Evolutionary conservation across 2,329 filamentous ascomycete genomes (phyloP).

Genomic region (Aspergillus ustus): DNA sequence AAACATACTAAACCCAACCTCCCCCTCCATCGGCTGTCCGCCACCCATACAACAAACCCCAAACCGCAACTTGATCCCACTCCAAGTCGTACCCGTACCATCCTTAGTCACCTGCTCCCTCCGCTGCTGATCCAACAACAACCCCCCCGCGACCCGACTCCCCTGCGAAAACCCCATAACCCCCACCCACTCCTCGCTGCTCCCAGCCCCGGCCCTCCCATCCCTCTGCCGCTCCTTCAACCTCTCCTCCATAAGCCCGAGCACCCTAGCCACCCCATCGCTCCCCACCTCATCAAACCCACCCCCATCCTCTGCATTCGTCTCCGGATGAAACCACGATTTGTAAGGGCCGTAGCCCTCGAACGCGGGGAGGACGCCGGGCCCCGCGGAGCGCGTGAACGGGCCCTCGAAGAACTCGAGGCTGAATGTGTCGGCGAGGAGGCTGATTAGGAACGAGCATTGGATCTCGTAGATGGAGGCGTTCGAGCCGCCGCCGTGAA

Average conservation of each 20-base stretch:
- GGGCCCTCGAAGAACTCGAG: conserved; percentile 30
- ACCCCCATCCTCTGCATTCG: conserved; percentile 23
- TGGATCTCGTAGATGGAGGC: conserved; percentile 25
- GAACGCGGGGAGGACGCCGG: conserved; percentile 29
- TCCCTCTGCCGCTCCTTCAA: not conserved
- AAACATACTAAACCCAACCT: conserved; percentile 22
- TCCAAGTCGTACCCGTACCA: no score
- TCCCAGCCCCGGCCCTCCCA: no score
- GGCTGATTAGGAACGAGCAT: conserved; percentile 22
- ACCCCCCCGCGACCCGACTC: conserved; percentile 22
- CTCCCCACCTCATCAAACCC: conserved; percentile 23
- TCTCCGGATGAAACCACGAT: conserved; percentile 26
- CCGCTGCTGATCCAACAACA: conserved; percentile 29
- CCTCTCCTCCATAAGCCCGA: conserved; percentile 23
- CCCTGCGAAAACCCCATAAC: conserved; percentile 32
- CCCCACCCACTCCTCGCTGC: conserved; percentile 24
- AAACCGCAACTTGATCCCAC: conserved; percentile 18
- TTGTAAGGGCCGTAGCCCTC: conserved; percentile 22
- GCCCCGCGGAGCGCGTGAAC: conserved; percentile 22
- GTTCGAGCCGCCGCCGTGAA: conserved; percentile 30
- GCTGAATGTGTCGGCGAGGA: conserved; percentile 22
- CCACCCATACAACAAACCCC: conserved; percentile 28
- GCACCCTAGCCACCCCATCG: conserved; percentile 27
- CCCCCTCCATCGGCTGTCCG: conserved; percentile 27
- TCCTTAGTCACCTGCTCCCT: conserved; percentile 1